phyloP scores from a whole-genome alignment of 305 asterid species.

The Nicotiana rustica region DNA sequence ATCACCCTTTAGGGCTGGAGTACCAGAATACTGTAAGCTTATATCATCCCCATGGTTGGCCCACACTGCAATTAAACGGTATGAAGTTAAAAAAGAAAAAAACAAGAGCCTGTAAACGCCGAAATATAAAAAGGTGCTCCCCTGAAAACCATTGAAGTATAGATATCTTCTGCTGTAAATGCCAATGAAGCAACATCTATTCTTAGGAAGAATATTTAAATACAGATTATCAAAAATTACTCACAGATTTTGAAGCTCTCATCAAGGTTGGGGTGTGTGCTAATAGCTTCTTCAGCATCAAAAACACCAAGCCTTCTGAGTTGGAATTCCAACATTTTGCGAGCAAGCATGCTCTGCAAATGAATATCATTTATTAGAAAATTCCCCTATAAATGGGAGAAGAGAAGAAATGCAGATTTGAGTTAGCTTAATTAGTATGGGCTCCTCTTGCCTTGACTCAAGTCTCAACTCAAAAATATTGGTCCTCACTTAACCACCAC shows the following conservation, averaged over 20 bases:
- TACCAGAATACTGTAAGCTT: constrained; percentile 87
- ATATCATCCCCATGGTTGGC: constrained; percentile 89
- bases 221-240: constrained; percentile 38
- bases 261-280: constrained; percentile 86
- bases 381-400: constrained; percentile 21
- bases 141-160: neutral
- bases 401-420: constrained; percentile 19
- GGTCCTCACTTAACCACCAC: neutral
- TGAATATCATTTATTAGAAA: constrained; percentile 27
- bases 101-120: constrained; percentile 34
- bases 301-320: constrained; percentile 95
- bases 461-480: constrained; percentile 11
- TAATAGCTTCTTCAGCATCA: constrained; percentile 86
- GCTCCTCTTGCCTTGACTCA: constrained; percentile 13
- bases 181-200: constrained; percentile 9
- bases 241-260: constrained; percentile 83
- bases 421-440: neutral
- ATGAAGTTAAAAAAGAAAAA: constrained; percentile 35
- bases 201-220: neutral
- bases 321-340: constrained; percentile 96
- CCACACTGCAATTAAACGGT: constrained; percentile 67
- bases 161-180: neutral
- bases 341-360: constrained; percentile 95
- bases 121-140: constrained; percentile 36
- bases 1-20: constrained; percentile 88